phyloP scores from a whole-genome alignment of 2,329 filamentous ascomycete species.

The Diplodia seriata region DNA sequence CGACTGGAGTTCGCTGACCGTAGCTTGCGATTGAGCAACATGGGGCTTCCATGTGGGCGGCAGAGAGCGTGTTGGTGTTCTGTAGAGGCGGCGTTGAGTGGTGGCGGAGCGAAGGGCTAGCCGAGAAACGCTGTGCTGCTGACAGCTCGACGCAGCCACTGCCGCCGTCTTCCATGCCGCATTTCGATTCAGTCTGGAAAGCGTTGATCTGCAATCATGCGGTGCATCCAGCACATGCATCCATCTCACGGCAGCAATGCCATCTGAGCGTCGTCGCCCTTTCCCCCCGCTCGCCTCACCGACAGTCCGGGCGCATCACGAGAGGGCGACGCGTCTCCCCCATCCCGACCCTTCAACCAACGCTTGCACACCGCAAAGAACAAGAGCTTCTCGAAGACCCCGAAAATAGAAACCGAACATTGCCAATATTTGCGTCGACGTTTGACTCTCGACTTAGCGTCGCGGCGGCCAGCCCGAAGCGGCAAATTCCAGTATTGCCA shows the following conservation, averaged over 20 bases:
- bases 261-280: not conserved
- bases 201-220: not conserved
- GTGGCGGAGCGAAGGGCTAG: not conserved
- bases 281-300: not conserved
- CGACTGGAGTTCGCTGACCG: not conserved
- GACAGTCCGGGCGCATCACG: slow-evolving; percentile 14
- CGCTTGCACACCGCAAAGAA: not conserved
- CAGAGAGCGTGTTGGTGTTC: not conserved
- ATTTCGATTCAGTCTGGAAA: not conserved
- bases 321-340: slow-evolving; percentile 2
- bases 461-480: slow-evolving; percentile 12
- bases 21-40: not conserved
- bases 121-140: not conserved
- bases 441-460: slow-evolving; percentile 31
- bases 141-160: not conserved
- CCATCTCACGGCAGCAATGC: not conserved
- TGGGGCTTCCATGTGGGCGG: not conserved
- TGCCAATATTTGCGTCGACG: slow-evolving; percentile 31
- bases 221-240: not conserved
- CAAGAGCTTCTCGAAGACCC: slow-evolving; percentile 1
- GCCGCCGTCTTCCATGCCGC: not conserved
- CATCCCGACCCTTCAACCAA: not conserved
- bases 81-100: slow-evolving; percentile 4
- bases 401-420: slow-evolving; percentile 15
- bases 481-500: slow-evolving; percentile 29